These are phyloP conservation scores for Fraxinus dipetala DNA, from an alignment of 305 asterid genomes.

Conservation along the genomic window DNA sequence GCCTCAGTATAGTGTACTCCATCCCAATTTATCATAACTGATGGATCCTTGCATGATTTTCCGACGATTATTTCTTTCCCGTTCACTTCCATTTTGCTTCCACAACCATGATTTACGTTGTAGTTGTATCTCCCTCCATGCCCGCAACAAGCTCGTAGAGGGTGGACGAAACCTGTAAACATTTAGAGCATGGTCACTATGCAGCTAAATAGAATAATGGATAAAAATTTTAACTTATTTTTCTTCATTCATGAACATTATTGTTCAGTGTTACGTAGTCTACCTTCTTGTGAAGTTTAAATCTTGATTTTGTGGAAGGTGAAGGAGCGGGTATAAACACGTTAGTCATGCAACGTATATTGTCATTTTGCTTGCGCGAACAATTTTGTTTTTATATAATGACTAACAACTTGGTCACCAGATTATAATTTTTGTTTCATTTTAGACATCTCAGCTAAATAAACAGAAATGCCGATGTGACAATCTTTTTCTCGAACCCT, in stretches of 20 bases:
- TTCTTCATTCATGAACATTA: background rate
- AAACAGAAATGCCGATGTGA: background rate
- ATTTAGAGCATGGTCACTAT: background rate
- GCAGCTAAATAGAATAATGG: background rate
- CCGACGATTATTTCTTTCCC: conserved; percentile 53
- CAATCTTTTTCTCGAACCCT: background rate
- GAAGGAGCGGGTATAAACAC: too few relatives aligned
- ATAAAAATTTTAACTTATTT: background rate
- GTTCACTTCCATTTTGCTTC: conserved; percentile 45
- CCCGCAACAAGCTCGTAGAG: conserved; percentile 74
- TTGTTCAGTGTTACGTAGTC: background rate
- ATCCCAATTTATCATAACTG: conserved; percentile 58
- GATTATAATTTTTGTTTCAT: too few relatives aligned
- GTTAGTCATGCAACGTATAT: too few relatives aligned
- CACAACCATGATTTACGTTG: conserved; percentile 51
- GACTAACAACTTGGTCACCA: too few relatives aligned
- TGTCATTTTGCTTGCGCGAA: too few relatives aligned
- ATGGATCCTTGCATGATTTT: conserved; percentile 57
- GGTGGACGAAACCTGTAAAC: conserved; percentile 60
- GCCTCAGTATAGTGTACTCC: conserved; percentile 81
- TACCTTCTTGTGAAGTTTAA: background rate
- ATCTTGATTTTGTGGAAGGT: background rate
- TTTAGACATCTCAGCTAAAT: background rate
- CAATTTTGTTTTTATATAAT: too few relatives aligned
- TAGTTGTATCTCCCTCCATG: conserved; percentile 77